Conservation (phyloP, 345 rosid species). For the Toxicodendron radicans region DNA sequence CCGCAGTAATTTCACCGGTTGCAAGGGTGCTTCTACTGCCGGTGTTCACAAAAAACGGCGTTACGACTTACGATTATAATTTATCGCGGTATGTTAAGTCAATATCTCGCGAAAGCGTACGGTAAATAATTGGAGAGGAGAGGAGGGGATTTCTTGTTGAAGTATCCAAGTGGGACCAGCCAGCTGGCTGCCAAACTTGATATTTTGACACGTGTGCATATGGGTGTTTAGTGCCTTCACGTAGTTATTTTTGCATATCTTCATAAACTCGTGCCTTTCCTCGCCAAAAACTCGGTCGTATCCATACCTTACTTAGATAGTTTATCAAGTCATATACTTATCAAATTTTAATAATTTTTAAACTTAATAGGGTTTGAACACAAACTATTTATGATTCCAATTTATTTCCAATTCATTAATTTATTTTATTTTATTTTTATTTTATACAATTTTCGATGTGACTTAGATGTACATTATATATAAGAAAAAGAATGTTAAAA, state of each 20-base stretch:
- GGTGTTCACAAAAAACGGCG: constrained; percentile 45
- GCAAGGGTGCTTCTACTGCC: constrained; percentile 38
- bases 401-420: too few species aligned
- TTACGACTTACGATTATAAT: background rate
- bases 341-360: too few species aligned
- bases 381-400: too few species aligned
- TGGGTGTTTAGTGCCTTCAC: constrained; percentile 59
- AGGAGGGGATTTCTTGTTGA: background rate
- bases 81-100: constrained; percentile 2
- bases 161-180: constrained; percentile 33
- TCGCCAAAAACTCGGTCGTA: constrained; percentile 21
- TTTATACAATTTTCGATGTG: too few species aligned
- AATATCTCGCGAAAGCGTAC: constrained; percentile 28
- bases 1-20: constrained; percentile 41
- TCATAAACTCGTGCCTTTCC: constrained; percentile 1
- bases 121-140: constrained; percentile 25
- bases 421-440: too few species aligned
- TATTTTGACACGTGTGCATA: constrained; percentile 54
- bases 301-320: background rate
- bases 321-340: too few species aligned
- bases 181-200: constrained; percentile 44
- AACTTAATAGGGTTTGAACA: too few species aligned
- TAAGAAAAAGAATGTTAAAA: too few species aligned
- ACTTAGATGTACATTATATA: too few species aligned
- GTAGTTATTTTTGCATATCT: constrained; percentile 26